Conservation (phyloP, 1,284 basidiomycete species). For the Sanghuangporus weigelae region DNA sequence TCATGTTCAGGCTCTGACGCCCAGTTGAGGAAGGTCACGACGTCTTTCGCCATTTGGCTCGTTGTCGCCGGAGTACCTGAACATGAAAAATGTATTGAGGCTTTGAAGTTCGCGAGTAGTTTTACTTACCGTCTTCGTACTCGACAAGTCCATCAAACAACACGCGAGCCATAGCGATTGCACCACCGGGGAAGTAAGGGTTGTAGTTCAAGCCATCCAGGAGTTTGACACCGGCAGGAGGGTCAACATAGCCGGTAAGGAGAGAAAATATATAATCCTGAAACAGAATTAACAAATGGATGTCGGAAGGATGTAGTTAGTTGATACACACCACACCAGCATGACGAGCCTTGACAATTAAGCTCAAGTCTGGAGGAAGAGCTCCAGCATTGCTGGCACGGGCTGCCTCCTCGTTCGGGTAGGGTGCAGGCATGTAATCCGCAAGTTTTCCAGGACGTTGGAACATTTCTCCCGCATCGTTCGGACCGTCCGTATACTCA, state of each 20-base stretch:
- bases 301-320: background rate
- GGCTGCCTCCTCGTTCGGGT: conserved; percentile 98
- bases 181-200: conserved; percentile 95
- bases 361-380: conserved; percentile 92
- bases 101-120: background rate
- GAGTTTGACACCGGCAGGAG: conserved; percentile 94
- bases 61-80: conserved; percentile 92
- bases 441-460: conserved; percentile 95
- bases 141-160: conserved; percentile 95
- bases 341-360: conserved; percentile 98
- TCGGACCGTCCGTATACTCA: conserved; percentile 96
- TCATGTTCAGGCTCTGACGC: conserved; percentile 98
- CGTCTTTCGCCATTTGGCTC: conserved; percentile 99
- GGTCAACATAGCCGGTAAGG: conserved; percentile 95
- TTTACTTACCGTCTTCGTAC: conserved; percentile 76
- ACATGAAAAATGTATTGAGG: background rate
- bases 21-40: conserved; percentile 93
- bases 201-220: conserved; percentile 99
- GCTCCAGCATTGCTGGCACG: conserved; percentile 93
- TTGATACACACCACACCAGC: conserved; percentile 75
- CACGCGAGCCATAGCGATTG: conserved; percentile 97
- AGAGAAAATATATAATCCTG: conserved; percentile 97
- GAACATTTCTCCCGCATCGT: conserved; percentile 97
- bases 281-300: background rate
- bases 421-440: conserved; percentile 95